These are phyloP conservation scores for Mycosphaerella arachidis DNA, from an alignment of 2,329 filamentous ascomycete genomes.

Conservation along the genomic window DNA sequence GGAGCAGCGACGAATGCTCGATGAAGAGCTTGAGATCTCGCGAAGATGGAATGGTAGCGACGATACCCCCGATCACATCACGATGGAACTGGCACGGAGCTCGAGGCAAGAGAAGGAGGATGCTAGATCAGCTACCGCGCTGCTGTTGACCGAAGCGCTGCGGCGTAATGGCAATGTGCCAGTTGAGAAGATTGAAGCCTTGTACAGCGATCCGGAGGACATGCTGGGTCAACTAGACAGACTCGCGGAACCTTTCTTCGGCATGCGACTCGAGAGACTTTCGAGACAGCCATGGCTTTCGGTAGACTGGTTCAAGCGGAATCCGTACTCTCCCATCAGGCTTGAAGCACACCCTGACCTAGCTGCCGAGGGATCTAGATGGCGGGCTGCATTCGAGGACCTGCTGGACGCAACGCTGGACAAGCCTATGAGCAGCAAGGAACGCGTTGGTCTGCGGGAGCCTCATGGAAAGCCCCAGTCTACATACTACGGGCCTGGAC, in stretches of 20 bases:
- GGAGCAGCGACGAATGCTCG: slow-evolving; percentile 18
- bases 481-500: slow-evolving; percentile 26
- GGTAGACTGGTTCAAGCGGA: slow-evolving; percentile 37
- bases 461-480: slow-evolving; percentile 20
- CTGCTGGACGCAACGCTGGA: slow-evolving; percentile 45
- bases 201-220: slow-evolving; percentile 27
- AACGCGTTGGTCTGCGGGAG: slow-evolving; percentile 18
- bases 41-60: slow-evolving; percentile 25
- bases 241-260: slow-evolving; percentile 20
- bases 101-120: slow-evolving; percentile 16
- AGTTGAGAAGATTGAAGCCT: slow-evolving; percentile 21
- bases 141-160: slow-evolving; percentile 24
- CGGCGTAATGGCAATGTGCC: slow-evolving; percentile 25
- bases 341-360: slow-evolving; percentile 46
- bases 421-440: slow-evolving; percentile 28
- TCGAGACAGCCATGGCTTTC: slow-evolving; percentile 28
- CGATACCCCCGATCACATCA: slow-evolving; percentile 21
- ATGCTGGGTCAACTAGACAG: slow-evolving; percentile 17
- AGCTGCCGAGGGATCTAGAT: slow-evolving; percentile 37
- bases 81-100: slow-evolving; percentile 15
- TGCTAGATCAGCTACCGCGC: slow-evolving; percentile 15
- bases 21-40: slow-evolving; percentile 26
- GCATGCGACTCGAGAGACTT: slow-evolving; percentile 8
- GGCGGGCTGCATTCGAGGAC: slow-evolving; percentile 58
- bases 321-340: slow-evolving; percentile 52